Evolutionary conservation across 805 yeast species (phyloP).

Genomic region (Candida suzukii): DNA sequence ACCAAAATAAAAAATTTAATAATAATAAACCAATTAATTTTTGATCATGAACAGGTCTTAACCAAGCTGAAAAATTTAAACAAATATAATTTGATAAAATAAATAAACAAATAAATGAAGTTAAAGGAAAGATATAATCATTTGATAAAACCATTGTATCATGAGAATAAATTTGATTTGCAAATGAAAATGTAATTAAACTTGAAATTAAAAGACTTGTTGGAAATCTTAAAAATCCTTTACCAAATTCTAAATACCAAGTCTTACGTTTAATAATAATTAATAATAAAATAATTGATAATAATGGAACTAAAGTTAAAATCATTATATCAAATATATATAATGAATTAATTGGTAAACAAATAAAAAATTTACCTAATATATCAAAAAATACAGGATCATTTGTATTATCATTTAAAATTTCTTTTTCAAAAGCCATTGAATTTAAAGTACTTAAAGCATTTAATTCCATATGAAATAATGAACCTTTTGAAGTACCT

Average conservation of each 20-base stretch:
- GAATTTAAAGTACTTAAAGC: slow-evolving; percentile 52
- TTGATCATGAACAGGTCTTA: slow-evolving; percentile 48
- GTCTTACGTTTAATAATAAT: slow-evolving; percentile 39
- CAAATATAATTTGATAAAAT: slow-evolving; percentile 50
- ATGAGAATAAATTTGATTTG: slow-evolving; percentile 31
- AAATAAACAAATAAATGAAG: slow-evolving; percentile 40
- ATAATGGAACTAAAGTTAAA: slow-evolving; percentile 48
- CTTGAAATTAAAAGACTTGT: slow-evolving; percentile 42
- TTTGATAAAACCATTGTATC: slow-evolving; percentile 49
- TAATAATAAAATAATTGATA: slow-evolving; percentile 38
- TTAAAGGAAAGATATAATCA: slow-evolving; percentile 40
- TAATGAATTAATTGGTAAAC: slow-evolving; percentile 42
- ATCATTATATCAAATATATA: slow-evolving; percentile 45
- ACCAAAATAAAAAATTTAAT: slow-evolving; percentile 52
- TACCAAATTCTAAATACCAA: slow-evolving; percentile 37
- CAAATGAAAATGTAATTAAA: slow-evolving; percentile 26
- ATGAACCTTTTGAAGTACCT: slow-evolving; percentile 56
- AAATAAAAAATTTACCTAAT: slow-evolving; percentile 48
- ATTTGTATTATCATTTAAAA: slow-evolving; percentile 22
- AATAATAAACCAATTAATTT: slow-evolving; percentile 53
- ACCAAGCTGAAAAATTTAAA: slow-evolving; percentile 38
- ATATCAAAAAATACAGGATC: slow-evolving; percentile 63
- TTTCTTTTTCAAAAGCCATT: slow-evolving; percentile 32
- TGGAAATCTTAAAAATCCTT: slow-evolving; percentile 52
- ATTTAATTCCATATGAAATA: slow-evolving; percentile 80